These are phyloP conservation scores for Penicillium digitatum DNA, from an alignment of 2,329 filamentous ascomycete species.

Conservation along the genomic window DNA sequence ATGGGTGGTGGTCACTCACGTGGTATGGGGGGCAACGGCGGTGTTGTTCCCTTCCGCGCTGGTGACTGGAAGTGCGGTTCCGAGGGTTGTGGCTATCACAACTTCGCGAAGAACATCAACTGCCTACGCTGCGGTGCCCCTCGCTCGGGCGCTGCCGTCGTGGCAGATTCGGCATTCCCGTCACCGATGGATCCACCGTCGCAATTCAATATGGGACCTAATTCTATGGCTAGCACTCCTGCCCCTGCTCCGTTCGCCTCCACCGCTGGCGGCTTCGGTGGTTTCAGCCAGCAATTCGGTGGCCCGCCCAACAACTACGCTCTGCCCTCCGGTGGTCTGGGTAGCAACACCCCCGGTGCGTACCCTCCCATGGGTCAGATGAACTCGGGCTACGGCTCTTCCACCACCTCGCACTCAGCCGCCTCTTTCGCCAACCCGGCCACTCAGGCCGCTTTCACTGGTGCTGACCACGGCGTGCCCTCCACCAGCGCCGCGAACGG, in stretches of 20 bases:
- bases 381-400: slow-evolving; percentile 74
- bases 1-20: slow-evolving; percentile 52
- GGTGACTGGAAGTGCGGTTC: slow-evolving; percentile 99
- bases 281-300: slow-evolving; percentile 73
- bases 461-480: slow-evolving; percentile 74
- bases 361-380: slow-evolving; percentile 67
- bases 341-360: slow-evolving; percentile 65
- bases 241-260: slow-evolving; percentile 73
- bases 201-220: slow-evolving; percentile 78
- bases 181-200: slow-evolving; percentile 84
- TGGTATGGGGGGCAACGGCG: slow-evolving; percentile 68
- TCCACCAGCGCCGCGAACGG: slow-evolving; percentile 73
- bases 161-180: slow-evolving; percentile 88
- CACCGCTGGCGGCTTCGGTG: slow-evolving; percentile 64
- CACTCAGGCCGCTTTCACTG: slow-evolving; percentile 90
- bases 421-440: slow-evolving; percentile 89
- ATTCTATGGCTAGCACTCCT: slow-evolving; percentile 78
- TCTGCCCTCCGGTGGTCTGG: slow-evolving; percentile 72
- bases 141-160: slow-evolving; percentile 86
- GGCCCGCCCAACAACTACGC: slow-evolving; percentile 79
- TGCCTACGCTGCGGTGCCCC: slow-evolving; percentile 94
- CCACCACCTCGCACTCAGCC: slow-evolving; percentile 73
- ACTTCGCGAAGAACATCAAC: slow-evolving; percentile 99
- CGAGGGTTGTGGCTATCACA: slow-evolving; percentile 96
- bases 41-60: slow-evolving; percentile 91